Evolutionary conservation across 2,329 filamentous ascomycete species (phyloP).

Genomic region (Chaetomiaceae sp.): DNA sequence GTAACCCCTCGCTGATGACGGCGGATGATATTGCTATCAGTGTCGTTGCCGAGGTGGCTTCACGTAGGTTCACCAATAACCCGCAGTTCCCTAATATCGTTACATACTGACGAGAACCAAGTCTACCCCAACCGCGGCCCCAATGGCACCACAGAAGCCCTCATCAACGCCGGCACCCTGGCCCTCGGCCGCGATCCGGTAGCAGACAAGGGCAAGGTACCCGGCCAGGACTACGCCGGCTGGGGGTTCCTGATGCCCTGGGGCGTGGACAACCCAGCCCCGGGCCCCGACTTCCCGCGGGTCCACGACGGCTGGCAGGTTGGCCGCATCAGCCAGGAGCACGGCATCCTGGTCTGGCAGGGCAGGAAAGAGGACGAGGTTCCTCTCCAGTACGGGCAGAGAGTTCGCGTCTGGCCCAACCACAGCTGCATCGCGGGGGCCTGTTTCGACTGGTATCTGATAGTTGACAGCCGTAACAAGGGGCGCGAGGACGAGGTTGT

Average conservation of each 20-base stretch:
- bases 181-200: slow-evolving; percentile 71
- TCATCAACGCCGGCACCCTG: slow-evolving; percentile 65
- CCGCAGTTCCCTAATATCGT: no score
- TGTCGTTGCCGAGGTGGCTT: slow-evolving; percentile 63
- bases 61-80: slow-evolving; percentile 10
- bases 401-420: slow-evolving; percentile 71
- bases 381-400: slow-evolving; percentile 58
- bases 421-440: slow-evolving; percentile 75
- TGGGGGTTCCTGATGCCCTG: slow-evolving; percentile 67
- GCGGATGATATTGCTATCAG: slow-evolving; percentile 60
- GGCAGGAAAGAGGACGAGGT: slow-evolving; percentile 41
- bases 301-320: slow-evolving; percentile 59
- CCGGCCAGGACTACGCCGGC: slow-evolving; percentile 53
- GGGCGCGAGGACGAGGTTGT: slow-evolving; percentile 57
- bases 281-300: slow-evolving; percentile 40
- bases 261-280: slow-evolving; percentile 36
- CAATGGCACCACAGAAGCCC: slow-evolving; percentile 52
- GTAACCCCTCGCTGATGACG: slow-evolving; percentile 38
- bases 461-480: slow-evolving; percentile 60
- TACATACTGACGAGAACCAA: slow-evolving; percentile 24
- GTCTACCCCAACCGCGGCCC: slow-evolving; percentile 58
- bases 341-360: slow-evolving; percentile 65
- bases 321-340: slow-evolving; percentile 70
- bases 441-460: slow-evolving; percentile 66
- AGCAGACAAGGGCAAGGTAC: slow-evolving; percentile 40